phyloP scores from a whole-genome alignment of 2,329 filamentous ascomycete genomes.

The Cladophialophora immunda region DNA sequence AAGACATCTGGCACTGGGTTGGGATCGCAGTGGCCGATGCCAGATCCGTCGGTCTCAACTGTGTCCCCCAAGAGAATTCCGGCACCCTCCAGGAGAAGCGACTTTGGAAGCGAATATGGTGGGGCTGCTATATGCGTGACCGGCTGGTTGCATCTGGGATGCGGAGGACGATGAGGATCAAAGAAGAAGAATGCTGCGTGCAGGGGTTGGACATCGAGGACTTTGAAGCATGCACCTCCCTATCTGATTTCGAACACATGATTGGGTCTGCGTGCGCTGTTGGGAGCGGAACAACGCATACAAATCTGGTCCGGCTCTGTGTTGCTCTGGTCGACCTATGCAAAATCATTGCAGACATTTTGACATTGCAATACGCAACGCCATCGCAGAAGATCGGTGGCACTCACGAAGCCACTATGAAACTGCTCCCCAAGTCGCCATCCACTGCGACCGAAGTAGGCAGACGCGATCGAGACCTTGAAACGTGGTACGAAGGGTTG shows the following conservation, averaged over 20 bases:
- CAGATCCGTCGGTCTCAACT: slow-evolving; percentile 92
- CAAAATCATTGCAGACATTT: slow-evolving; percentile 6
- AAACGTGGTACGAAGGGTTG: slow-evolving; percentile 11
- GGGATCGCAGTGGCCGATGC: slow-evolving; percentile 92
- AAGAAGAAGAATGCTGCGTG: slow-evolving; percentile 67
- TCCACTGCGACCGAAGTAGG: neutral
- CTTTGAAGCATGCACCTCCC: slow-evolving; percentile 11
- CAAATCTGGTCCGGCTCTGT: slow-evolving; percentile 49
- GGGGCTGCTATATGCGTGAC: slow-evolving; percentile 95
- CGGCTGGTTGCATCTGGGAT: slow-evolving; percentile 90
- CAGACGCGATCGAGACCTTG: slow-evolving; percentile 7
- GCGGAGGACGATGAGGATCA: slow-evolving; percentile 88
- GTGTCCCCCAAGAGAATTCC: slow-evolving; percentile 68
- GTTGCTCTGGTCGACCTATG: slow-evolving; percentile 65
- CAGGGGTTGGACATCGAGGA: slow-evolving; percentile 6
- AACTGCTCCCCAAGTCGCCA: slow-evolving; percentile 6
- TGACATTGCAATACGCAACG: slow-evolving; percentile 20
- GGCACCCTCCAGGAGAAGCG: slow-evolving; percentile 68
- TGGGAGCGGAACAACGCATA: neutral
- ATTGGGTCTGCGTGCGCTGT: neutral
- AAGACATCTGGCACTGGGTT: slow-evolving; percentile 99
- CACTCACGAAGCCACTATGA: slow-evolving; percentile 8
- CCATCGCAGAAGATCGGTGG: slow-evolving; percentile 7
- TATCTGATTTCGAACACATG: slow-evolving; percentile 7
- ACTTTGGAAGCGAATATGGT: slow-evolving; percentile 95